Evolutionary conservation across 352 stramenopile genomes (phyloP), one percentile per base, ranked within the genome.

Genomic region (Pythium folliculosum): DNA sequence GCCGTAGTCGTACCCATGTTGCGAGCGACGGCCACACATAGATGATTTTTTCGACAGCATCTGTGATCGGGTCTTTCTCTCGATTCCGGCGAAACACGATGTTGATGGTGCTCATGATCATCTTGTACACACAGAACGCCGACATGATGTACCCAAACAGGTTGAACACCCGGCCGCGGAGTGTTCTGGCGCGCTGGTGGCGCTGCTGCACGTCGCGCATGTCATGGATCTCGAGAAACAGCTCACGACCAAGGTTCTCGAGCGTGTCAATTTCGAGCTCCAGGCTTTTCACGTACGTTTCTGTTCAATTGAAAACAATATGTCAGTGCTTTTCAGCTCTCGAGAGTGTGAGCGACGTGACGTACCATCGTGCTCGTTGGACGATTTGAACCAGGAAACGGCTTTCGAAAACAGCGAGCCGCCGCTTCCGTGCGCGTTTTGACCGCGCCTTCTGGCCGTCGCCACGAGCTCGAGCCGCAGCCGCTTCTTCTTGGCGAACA

Each of bases 191-290:
- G n/a, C 80, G 76, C 40, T 77, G 59, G 13, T 84, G 85, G 32
- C 81, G 67, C 16, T 78, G 70, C 62, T 92, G 86, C 1, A 79
- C 77, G 62, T 93, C 77, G 54, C 85, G 79, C 67, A 95, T 77
- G 57, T 91, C 86, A 47, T 95, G 83, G n/a, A 95, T 78, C 63
- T 95, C 86, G 32, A 95, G 69, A 60, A 95, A 95, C 17, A 95
- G 57, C 60, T 95, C 86, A 3, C 84, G 77, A 12, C 86, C 76
- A 30, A 95, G 80, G 62, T 77, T 91, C 44, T 95, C 83, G 0
- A 95, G 76, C 16, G 82, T 92, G 66, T 82, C 71, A 53, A 95
- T 92, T 67, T 95, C 86, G 0, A 75, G 63, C 21, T 86, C 69
- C n/a, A 95, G 69, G 3, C 71, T 73, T 51, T 89, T 88, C 1